phyloP scores from a whole-genome alignment of 495 filamentous ascomycete species.

The Xylaria intraflava region DNA sequence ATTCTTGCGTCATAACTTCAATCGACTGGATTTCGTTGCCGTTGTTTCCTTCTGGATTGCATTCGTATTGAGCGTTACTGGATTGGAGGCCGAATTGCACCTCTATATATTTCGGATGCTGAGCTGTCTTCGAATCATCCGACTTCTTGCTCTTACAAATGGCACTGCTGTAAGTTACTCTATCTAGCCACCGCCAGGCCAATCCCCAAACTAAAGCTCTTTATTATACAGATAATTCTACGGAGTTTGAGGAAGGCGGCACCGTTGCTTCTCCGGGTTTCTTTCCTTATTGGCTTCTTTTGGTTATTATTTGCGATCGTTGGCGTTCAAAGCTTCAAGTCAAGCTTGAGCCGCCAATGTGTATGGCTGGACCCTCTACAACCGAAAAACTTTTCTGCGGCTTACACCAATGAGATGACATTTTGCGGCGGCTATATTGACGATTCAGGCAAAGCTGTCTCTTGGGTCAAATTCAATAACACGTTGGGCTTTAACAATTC shows the following conservation, averaged over 20 bases:
- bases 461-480: conserved; percentile 53
- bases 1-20: conserved; percentile 91
- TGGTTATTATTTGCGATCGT: conserved; percentile 98
- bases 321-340: conserved; percentile 96
- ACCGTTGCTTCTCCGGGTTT: conserved; percentile 88
- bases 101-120: conserved; percentile 94
- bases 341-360: conserved; percentile 80
- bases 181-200: background rate
- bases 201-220: conserved; percentile 17
- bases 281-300: conserved; percentile 95
- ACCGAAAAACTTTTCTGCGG: conserved; percentile 34
- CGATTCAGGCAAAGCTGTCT: conserved; percentile 37
- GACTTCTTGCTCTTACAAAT: conserved; percentile 81
- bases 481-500: conserved; percentile 7
- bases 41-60: conserved; percentile 95
- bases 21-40: conserved; percentile 89
- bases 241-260: conserved; percentile 93
- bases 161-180: conserved; percentile 66
- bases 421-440: conserved; percentile 84
- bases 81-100: conserved; percentile 59
- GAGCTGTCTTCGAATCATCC: conserved; percentile 84
- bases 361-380: conserved; percentile 67
- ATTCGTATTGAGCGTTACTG: conserved; percentile 62
- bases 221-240: conserved; percentile 62
- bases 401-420: conserved; percentile 53